phyloP scores from a whole-genome alignment of 306 rosid species.

The Arachis hypogaea region DNA sequence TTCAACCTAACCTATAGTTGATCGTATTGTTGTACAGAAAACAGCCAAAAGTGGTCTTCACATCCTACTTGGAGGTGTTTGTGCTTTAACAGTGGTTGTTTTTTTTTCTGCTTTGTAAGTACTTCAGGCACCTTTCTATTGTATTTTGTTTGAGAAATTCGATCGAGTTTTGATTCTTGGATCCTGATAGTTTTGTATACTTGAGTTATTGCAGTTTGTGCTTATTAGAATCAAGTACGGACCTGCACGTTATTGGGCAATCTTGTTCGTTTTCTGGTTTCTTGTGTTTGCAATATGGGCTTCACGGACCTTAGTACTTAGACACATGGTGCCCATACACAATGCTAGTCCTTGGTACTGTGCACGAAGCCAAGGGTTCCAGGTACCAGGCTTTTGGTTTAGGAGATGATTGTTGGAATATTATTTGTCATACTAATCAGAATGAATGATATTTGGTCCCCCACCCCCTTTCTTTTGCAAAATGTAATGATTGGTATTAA shows the following conservation, averaged over 20 bases:
- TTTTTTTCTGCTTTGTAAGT: slow-evolving; percentile 94
- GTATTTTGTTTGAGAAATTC: slow-evolving; percentile 24
- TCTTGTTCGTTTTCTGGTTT: slow-evolving; percentile 96
- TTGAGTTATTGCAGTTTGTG: slow-evolving; percentile 75
- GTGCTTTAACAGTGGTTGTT: slow-evolving; percentile 92
- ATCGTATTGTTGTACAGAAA: slow-evolving; percentile 60
- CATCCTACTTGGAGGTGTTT: slow-evolving; percentile 92
- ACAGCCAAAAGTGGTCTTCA: slow-evolving; percentile 95
- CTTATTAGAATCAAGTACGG: slow-evolving; percentile 95
- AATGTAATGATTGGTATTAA: no score
- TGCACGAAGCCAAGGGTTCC: no score
- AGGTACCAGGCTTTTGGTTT: no score
- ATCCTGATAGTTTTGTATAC: slow-evolving; percentile 36
- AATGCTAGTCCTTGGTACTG: slow-evolving; percentile 45
- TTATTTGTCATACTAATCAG: no score
- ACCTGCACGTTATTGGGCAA: slow-evolving; percentile 99
- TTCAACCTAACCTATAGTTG: not conserved
- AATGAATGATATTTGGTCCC: no score
- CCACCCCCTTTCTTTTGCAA: no score
- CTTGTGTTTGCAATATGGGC: slow-evolving; percentile 99
- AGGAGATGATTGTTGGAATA: no score
- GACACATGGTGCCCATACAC: slow-evolving; percentile 69
- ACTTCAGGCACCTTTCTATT: slow-evolving; percentile 26
- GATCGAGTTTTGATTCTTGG: slow-evolving; percentile 28
- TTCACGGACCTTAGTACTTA: slow-evolving; percentile 47